Conservation (phyloP, 208 protist species). For the Acanthamoeba divionensis region DNA sequence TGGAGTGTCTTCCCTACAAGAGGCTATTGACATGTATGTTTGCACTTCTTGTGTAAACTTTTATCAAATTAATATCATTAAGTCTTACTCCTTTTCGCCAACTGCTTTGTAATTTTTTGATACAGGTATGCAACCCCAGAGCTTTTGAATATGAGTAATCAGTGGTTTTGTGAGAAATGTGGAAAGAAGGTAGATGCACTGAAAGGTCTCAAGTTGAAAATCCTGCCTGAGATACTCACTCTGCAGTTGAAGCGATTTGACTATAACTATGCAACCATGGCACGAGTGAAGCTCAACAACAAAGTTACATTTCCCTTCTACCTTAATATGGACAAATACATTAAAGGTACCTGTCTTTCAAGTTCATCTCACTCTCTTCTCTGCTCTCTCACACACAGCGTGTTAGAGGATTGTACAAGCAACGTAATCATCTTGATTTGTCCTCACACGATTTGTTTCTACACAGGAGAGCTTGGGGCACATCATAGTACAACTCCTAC, state of each 20-base stretch:
- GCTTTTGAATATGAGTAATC: conserved; percentile 7
- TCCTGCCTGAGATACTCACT: conserved; percentile 66
- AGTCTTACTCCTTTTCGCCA: neutral
- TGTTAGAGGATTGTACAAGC: neutral
- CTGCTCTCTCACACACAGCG: too few species aligned
- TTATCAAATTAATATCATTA: neutral
- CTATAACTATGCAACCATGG: conserved; percentile 69
- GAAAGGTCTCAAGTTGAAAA: conserved; percentile 62
- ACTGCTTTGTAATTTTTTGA: neutral
- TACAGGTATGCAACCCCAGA: conserved; percentile 34
- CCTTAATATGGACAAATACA: conserved; percentile 57
- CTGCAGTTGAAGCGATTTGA: conserved; percentile 75
- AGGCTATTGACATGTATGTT: conserved; percentile 47
- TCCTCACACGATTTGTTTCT: too few species aligned
- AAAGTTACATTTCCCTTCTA: conserved; percentile 56
- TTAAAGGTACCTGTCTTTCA: neutral
- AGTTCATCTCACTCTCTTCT: neutral
- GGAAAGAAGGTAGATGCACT: conserved; percentile 58
- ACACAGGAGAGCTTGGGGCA: too few species aligned
- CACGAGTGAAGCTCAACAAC: conserved; percentile 70
- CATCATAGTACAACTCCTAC: too few species aligned
- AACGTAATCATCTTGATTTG: too few species aligned
- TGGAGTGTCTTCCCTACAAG: conserved; percentile 34
- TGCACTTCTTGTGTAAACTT: neutral
- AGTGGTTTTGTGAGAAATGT: conserved; percentile 58